Base-by-base conservation (phyloP, 345 rosid species). In the Punica granatum region DNA sequence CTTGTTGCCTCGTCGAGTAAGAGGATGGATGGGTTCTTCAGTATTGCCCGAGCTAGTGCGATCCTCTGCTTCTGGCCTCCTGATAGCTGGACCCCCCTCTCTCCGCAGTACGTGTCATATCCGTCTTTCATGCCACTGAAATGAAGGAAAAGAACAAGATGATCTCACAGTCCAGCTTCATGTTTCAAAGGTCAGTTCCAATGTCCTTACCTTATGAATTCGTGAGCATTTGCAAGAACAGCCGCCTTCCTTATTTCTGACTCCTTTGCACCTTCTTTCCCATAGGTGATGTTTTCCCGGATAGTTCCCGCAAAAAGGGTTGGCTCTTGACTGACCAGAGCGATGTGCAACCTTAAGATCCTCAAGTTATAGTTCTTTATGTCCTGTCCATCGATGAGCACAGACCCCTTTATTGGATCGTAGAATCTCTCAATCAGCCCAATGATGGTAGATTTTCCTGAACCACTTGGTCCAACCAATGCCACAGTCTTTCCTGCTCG, bases 1-100 rank as follows among this genome's bases (percentile, higher is more conserved):
- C 97, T 88, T 0, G 95, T 88, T 0, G 95, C 92, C 69, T 90
- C 95, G 33, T 90, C 95, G 26, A 88, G 73, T 46, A 88, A 72
- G 14, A 90, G 79, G 77, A 90, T 81, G 49, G 79, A 65, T 13
- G 92, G 92, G 42, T 86, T 72, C 77, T 88, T 88, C 53, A 86
- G 67, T 9, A 90, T 86, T 1, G 94, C 90, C 1, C 90, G 84
- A 18, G 97, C 92, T 0, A 88, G 76, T 4, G 94, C 94, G 5
- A 88, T 76, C 75, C 89, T 70, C 56, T 86, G 97, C 60, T 88
- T 88, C 60, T 90, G 94, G 31, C 97, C 94, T 65, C 92, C 92
- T 6, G 87, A 84, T 63, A 83, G 83, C 72, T 84, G 92, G 46
- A 78, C 79, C 65, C 87, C 92, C 72, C 89, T 76, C 75, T 84